Percentiles rank a stretch among this genome's conserved stretches.
These are phyloP conservation scores for Kuraishia borneana DNA, from an alignment of 805 yeast genomes.

Conservation along the genomic window DNA sequence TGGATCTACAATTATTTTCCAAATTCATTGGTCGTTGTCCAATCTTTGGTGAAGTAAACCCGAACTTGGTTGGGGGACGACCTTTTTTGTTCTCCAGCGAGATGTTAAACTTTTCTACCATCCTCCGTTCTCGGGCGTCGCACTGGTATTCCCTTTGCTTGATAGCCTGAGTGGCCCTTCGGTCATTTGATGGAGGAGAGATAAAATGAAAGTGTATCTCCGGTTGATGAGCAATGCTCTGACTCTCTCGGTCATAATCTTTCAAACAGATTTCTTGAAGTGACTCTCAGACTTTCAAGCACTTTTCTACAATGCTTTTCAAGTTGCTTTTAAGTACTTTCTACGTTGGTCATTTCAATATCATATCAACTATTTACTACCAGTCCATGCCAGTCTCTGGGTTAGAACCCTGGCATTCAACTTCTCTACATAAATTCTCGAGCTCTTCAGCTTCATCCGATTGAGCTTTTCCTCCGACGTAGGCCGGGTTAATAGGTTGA, in stretches of 20 bases:
- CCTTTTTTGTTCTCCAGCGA: too few species aligned
- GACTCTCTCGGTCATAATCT: constrained; percentile 43
- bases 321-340: not conserved
- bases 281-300: not conserved
- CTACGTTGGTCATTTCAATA: not conserved
- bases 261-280: constrained; percentile 19
- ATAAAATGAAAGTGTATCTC: constrained; percentile 33
- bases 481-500: constrained; percentile 39
- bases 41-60: too few species aligned
- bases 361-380: constrained; percentile 5
- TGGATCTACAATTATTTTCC: too few species aligned
- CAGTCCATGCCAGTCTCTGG: constrained; percentile 22
- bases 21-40: too few species aligned
- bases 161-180: constrained; percentile 5
- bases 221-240: constrained; percentile 31
- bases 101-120: not conserved
- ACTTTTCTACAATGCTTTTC: not conserved
- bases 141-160: constrained; percentile 2
- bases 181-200: constrained; percentile 2
- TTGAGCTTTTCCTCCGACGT: constrained; percentile 25
- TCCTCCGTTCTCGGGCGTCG: constrained; percentile 8
- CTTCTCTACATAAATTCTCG: constrained; percentile 34
- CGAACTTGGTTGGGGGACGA: too few species aligned
- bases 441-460: constrained; percentile 35
- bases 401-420: constrained; percentile 38